These are phyloP conservation scores for Amylostereum areolatum DNA, from an alignment of 1,284 basidiomycete genomes.

Conservation along the genomic window DNA sequence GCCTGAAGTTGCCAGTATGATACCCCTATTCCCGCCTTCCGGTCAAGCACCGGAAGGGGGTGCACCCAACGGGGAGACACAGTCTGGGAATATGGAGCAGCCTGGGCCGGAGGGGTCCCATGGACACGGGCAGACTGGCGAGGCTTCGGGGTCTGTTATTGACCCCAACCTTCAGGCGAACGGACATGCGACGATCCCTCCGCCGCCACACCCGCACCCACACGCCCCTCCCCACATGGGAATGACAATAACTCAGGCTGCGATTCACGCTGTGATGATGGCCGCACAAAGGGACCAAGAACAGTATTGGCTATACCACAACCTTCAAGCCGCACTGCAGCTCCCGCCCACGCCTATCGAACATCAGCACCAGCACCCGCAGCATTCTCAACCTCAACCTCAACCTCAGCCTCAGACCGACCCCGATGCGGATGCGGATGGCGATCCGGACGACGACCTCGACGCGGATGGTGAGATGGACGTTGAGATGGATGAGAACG, in stretches of 20 bases:
- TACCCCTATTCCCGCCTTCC: no score
- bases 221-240: slow-evolving; percentile 9
- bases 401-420: not conserved
- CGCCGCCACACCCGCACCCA: not conserved
- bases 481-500: slow-evolving; percentile 9
- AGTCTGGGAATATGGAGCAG: no score
- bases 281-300: slow-evolving; percentile 8
- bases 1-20: no score
- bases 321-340: no score
- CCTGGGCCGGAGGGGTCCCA: no score
- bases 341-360: no score
- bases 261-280: slow-evolving; percentile 20
- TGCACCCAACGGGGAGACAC: no score
- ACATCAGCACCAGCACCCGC: no score
- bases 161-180: slow-evolving; percentile 30
- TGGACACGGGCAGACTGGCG: no score
- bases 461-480: slow-evolving; percentile 6
- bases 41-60: no score
- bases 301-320: not conserved
- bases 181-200: not conserved
- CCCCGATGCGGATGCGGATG: slow-evolving; percentile 1
- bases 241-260: slow-evolving; percentile 16
- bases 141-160: slow-evolving; percentile 23
- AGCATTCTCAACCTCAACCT: no score
- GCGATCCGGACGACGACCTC: not conserved